Conservation (phyloP, 2,329 filamentous ascomycete species). For the Fusarium neocosmosporiellum region DNA sequence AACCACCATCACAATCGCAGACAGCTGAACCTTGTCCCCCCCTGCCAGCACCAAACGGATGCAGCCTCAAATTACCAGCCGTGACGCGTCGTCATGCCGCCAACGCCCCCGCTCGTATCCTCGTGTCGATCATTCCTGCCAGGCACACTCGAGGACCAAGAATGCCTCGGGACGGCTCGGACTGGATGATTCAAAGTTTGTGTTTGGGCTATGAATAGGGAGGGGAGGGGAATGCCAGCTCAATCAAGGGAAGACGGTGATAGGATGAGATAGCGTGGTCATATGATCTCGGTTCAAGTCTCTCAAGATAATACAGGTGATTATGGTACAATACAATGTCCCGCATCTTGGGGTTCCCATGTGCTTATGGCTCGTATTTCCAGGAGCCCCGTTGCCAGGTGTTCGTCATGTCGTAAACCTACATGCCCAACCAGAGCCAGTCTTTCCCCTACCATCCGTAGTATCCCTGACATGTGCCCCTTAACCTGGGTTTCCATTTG, state of each 20-base stretch:
- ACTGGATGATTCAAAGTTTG: background rate
- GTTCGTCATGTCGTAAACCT: background rate
- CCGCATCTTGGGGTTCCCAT: background rate
- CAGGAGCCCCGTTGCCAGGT: conserved; percentile 5
- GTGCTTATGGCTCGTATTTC: conserved; percentile 1
- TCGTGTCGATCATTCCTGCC: conserved; percentile 2
- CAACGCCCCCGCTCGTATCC: background rate
- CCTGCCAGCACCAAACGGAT: background rate
- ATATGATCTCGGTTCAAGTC: background rate
- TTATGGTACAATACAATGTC: background rate
- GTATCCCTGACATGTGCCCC: background rate
- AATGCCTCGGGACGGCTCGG: background rate
- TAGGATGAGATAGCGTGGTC: background rate
- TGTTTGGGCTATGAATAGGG: background rate
- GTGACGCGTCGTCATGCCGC: conserved; percentile 3
- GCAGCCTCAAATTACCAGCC: background rate
- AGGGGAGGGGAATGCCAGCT: background rate
- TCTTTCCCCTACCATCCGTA: background rate
- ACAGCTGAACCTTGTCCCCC: background rate
- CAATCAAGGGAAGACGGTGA: background rate
- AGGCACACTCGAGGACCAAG: background rate
- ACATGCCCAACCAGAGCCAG: conserved; percentile 3
- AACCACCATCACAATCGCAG: background rate
- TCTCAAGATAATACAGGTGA: background rate
- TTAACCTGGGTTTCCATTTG: background rate